phyloP scores from a whole-genome alignment of 2,329 filamentous ascomycete genomes.

The Colletotrichum truncatum region DNA sequence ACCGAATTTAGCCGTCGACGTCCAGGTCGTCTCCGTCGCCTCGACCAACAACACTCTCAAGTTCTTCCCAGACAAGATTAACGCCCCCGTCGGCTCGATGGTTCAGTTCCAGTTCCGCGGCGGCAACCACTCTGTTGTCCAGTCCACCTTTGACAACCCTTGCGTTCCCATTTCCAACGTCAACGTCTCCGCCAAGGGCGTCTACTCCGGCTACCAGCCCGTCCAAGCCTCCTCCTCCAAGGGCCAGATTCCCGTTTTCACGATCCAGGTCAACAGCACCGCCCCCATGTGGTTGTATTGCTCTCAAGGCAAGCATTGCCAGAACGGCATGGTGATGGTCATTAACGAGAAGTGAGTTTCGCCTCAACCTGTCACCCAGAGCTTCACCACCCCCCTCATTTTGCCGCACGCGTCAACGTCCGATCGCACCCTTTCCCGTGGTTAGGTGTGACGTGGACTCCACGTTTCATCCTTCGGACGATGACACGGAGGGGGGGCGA shows the following conservation, averaged over 20 bases:
- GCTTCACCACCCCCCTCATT: too few relatives aligned
- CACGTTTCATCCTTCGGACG: conserved; percentile 24
- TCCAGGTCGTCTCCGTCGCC: conserved; percentile 74
- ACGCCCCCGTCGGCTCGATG: conserved; percentile 69
- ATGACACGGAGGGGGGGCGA: background rate
- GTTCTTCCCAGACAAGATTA: conserved; percentile 74
- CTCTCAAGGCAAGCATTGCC: conserved; percentile 78
- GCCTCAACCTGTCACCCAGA: too few relatives aligned
- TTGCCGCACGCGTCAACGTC: background rate
- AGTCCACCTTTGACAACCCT: conserved; percentile 78
- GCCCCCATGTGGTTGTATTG: conserved; percentile 85
- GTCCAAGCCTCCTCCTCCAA: conserved; percentile 60
- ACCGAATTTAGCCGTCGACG: conserved; percentile 43
- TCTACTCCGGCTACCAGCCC: conserved; percentile 76
- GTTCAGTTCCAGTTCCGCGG: conserved; percentile 74
- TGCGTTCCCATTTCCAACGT: conserved; percentile 69
- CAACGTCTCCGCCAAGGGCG: conserved; percentile 62
- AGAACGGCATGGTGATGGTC: conserved; percentile 78
- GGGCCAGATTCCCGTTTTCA: conserved; percentile 72
- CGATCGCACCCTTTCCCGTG: background rate
- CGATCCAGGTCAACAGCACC: conserved; percentile 73
- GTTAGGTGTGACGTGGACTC: background rate
- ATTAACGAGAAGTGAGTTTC: conserved; percentile 76
- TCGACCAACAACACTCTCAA: conserved; percentile 61
- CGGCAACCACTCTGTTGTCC: conserved; percentile 81